These are phyloP conservation scores for Lablab purpureus DNA, from an alignment of 306 rosid genomes.

Conservation along the genomic window DNA sequence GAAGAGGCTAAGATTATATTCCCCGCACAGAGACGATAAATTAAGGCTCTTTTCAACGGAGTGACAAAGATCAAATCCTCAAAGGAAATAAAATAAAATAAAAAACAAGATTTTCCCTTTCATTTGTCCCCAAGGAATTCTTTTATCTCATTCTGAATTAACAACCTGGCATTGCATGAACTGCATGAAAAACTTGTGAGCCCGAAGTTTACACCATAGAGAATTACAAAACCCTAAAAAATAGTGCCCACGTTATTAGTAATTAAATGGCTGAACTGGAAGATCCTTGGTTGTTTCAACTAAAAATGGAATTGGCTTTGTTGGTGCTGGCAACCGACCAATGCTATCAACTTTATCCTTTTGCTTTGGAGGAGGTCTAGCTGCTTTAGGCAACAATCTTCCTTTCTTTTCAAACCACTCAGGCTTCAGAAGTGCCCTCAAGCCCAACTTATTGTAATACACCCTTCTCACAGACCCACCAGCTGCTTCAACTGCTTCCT, in stretches of 20 bases:
- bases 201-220: conserved; percentile 1
- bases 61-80: conserved; percentile 32
- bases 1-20: neutral
- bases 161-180: conserved; percentile 26
- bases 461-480: conserved; percentile 94
- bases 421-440: conserved; percentile 79
- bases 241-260: conserved; percentile 32
- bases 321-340: conserved; percentile 95
- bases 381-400: conserved; percentile 89
- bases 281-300: conserved; percentile 52
- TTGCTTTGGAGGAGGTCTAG: conserved; percentile 95
- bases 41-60: neutral
- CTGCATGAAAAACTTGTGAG: conserved; percentile 31
- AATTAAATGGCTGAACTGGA: conserved; percentile 47
- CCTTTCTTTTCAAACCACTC: conserved; percentile 99
- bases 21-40: neutral
- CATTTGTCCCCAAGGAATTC: conserved; percentile 39
- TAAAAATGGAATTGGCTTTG: conserved; percentile 83
- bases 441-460: conserved; percentile 85
- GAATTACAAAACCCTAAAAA: conserved; percentile 33
- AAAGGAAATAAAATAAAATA: conserved; percentile 2
- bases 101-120: conserved; percentile 23
- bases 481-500: conserved; percentile 89
- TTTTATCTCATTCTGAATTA: conserved; percentile 30
- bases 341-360: conserved; percentile 84